Conservation (phyloP, 306 rosid species). For the Pachyrhizus erosus region DNA sequence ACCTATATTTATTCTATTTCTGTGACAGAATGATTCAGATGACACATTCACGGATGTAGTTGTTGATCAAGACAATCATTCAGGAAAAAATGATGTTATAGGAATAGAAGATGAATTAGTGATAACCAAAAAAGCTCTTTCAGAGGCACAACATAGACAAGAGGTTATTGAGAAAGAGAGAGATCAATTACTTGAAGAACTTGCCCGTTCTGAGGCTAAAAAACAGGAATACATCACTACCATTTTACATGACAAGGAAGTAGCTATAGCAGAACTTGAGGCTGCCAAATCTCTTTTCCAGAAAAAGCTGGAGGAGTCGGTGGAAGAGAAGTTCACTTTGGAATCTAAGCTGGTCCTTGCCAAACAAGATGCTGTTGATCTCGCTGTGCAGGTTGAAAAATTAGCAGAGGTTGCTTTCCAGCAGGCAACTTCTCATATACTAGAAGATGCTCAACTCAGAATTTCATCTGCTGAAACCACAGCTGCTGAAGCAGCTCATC, state of each 20-base stretch:
- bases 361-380: constrained; percentile 75
- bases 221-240: constrained; percentile 60
- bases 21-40: constrained; percentile 63
- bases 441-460: constrained; percentile 74
- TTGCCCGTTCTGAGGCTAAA: constrained; percentile 63
- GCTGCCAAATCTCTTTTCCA: constrained; percentile 64
- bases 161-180: constrained; percentile 68
- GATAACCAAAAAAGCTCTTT: constrained; percentile 56
- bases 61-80: constrained; percentile 47
- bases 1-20: constrained; percentile 51
- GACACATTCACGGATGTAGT: constrained; percentile 51
- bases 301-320: constrained; percentile 65
- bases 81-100: constrained; percentile 48
- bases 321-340: constrained; percentile 65
- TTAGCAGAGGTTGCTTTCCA: constrained; percentile 75
- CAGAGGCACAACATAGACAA: constrained; percentile 59
- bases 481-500: constrained; percentile 71
- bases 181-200: constrained; percentile 66
- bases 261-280: constrained; percentile 71
- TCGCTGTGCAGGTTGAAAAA: constrained; percentile 83
- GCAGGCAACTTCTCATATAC: constrained; percentile 81
- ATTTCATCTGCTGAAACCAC: constrained; percentile 77
- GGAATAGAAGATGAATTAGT: constrained; percentile 48
- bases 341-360: constrained; percentile 76
- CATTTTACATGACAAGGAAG: constrained; percentile 71